Evolutionary conservation across 805 yeast species (phyloP).

Genomic region (Torulaspora gathmanii): DNA sequence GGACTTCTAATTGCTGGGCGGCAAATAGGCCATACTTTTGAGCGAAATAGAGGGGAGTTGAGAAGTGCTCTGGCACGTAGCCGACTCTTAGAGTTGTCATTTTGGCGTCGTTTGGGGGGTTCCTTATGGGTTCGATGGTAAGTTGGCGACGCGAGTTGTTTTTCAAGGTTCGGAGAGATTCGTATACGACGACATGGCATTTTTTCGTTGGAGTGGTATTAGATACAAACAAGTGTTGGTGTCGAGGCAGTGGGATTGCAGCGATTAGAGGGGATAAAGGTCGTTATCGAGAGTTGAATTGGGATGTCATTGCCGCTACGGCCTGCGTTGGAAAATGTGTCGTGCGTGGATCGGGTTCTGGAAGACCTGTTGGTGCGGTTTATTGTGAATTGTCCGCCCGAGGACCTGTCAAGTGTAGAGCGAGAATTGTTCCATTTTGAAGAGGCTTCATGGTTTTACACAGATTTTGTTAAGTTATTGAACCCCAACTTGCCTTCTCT

Average conservation of each 20-base stretch:
- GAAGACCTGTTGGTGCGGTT: conserved; percentile 89
- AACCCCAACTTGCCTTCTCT: conserved; percentile 73
- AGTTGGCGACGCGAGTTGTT: background rate
- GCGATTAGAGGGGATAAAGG: background rate
- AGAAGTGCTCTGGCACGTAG: conserved; percentile 86
- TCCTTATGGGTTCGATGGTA: background rate
- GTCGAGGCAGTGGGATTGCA: no score
- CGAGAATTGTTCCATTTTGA: conserved; percentile 90
- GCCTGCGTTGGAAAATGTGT: conserved; percentile 52
- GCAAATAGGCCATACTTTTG: conserved; percentile 51
- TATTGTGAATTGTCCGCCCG: conserved; percentile 85
- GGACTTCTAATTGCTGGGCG: conserved; percentile 48
- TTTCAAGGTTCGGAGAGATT: background rate
- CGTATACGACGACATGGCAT: background rate
- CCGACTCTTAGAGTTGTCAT: conserved; percentile 51
- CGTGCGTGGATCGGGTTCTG: conserved; percentile 61
- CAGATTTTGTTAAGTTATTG: conserved; percentile 70
- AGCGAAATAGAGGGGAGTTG: conserved; percentile 81
- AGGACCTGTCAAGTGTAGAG: conserved; percentile 62
- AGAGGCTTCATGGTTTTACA: conserved; percentile 97
- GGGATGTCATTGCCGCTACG: conserved; percentile 58
- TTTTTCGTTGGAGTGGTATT: no score
- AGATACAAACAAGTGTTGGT: no score
- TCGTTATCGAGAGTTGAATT: background rate
- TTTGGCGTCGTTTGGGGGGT: background rate